Base-by-base conservation (phyloP, 805 yeast genomes). In the Ogataea pilisensis region DNA sequence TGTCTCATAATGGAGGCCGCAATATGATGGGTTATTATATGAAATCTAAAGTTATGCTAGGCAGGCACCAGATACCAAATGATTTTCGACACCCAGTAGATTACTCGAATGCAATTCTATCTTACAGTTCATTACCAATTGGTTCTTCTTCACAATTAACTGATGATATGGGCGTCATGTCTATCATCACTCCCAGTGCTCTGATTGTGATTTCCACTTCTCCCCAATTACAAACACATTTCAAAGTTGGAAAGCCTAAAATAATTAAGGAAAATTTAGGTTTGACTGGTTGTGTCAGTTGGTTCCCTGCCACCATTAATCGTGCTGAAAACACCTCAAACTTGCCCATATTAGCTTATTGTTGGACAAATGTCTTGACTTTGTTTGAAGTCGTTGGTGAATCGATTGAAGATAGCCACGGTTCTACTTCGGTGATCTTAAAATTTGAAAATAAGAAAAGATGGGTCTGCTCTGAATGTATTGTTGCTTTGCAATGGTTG, bases 301-400 rank as follows among this genome's bases (percentile, higher is more conserved):
- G 91, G 93, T 80, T 68, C 49, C 93, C 93, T 0, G 73, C 72
- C 9, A 60, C 66, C 3, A 51, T 52, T 8, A 44, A 41, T 26
- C 48, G 47, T 13, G 54, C 54, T 51, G 60, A 7, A 37, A 42
- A n/a, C 41, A 31, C 55, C 50, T 50, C 53, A 51, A 61, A 46
- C 28, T 20, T 39, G 0, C 75, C 87, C 0, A 62, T 70, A 43
- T 57, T 86, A 31, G 90, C 85, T 0, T 85, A 80, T 48, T 69
- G 85, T 29, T 84, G 88, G 84, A 68, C 76, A n/a, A 78, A 80
- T 43, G 66, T 69, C 7, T 51, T 85, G 39, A 76, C 80, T 0
- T 53, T 86, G 2, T 48, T 81, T 8, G 82, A 80, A 40, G 58
- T 82, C 2, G 60, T 57, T 16, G 58, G 66, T 39, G 66, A 66